Base-by-base conservation (phyloP, 2,329 filamentous ascomycete genomes). In the Stagonosporopsis rhizophila region DNA sequence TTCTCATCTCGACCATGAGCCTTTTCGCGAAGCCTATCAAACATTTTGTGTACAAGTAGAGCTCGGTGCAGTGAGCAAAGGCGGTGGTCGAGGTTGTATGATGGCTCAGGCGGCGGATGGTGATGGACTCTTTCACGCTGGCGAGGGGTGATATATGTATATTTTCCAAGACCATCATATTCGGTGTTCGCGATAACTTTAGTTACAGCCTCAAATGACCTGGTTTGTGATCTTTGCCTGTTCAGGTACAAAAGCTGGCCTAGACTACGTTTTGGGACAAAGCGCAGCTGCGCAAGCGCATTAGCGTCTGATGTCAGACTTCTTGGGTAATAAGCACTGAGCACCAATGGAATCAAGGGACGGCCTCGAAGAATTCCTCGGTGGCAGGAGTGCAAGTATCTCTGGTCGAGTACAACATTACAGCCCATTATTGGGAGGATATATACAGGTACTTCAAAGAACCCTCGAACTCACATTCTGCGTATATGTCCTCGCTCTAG, bases 1-100 rank as follows among this genome's bases (percentile, higher is more conserved):
- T 65, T 61, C 32, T 61, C 60, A 37, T 58, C 59, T 1, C 48
- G 19, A n/a, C 34, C 37, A n/a, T 50, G 51, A 6, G 59, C 55
- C 25, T 63, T 61, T n/a, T 51, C 59, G 5, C 61, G 61, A 1
- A 63, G 28, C 34, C n/a, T 59, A 19, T 62, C 59, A 30, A 64
- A 62, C 61, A 64, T 64, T 1, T n/a, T 56, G 35, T 6, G 9
- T 17, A 2, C 1, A 20, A 6, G 12, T 9, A 0, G 17, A 3
- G 4, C 3, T 35, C 7, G 28, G 5, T 52, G 20, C 27, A 11
- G n/a, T 5, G 37, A 14, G 3, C 11, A n/a, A 34, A 22, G 7
- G 20, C 23, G 15, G 20, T 30, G 15, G 2, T 15, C 1, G n/a
- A 25, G 11, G 3, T n/a, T 17, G 7, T 5, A 7, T 38, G 27